phyloP scores from a whole-genome alignment of 768 basidiomycete genomes.

The Lactarius vividus region DNA sequence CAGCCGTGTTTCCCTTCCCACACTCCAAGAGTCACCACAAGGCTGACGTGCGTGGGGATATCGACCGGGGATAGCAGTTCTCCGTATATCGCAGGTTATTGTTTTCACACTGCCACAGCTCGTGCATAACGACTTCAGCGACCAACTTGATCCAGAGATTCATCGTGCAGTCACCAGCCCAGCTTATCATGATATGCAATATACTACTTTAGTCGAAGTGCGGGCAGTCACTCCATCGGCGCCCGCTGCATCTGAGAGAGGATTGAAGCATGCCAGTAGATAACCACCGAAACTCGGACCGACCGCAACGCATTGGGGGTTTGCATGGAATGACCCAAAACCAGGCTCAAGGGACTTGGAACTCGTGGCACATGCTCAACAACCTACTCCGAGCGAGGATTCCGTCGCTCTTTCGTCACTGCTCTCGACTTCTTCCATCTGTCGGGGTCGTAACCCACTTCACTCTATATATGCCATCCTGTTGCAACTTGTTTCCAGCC shows the following conservation, averaged over 20 bases:
- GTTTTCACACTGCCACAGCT: not conserved
- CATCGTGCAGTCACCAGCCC: not conserved
- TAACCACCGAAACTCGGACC: not conserved
- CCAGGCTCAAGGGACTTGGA: not conserved
- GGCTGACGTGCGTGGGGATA: not conserved
- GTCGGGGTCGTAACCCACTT: not conserved
- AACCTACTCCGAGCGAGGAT: not conserved
- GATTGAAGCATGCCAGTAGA: not conserved
- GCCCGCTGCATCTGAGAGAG: not conserved
- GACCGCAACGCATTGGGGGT: not conserved
- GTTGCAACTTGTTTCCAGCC: not conserved
- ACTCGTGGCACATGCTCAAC: not conserved
- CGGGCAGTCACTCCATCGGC: not conserved
- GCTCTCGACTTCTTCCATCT: not conserved
- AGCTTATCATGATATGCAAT: not conserved
- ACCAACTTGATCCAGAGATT: not conserved
- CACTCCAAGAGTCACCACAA: not conserved
- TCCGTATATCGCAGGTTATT: not conserved
- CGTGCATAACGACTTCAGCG: not conserved
- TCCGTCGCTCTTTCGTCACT: not conserved
- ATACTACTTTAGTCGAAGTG: not conserved
- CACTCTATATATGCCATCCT: not conserved
- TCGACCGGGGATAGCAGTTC: not conserved
- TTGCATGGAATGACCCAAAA: not conserved
- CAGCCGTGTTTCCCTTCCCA: not conserved